Evolutionary conservation across 495 filamentous ascomycete species (phyloP).

Genomic region (Hyaloscypha bicolor): DNA sequence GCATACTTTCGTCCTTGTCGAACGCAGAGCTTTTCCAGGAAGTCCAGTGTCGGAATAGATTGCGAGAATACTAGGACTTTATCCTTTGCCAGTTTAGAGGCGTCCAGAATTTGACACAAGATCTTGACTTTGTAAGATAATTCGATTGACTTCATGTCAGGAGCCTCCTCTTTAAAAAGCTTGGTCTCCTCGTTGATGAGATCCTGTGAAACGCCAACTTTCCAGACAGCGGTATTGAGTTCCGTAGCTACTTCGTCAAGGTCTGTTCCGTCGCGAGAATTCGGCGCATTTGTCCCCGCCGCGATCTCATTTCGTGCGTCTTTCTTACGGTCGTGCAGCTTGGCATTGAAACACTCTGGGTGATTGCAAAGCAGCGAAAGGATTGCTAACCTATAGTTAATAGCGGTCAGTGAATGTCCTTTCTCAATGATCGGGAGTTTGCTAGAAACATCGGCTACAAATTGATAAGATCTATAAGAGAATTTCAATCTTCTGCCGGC

Average conservation of each 20-base stretch:
- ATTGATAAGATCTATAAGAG: too few relatives aligned
- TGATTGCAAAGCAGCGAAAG: slow-evolving; percentile 76
- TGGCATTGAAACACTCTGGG: slow-evolving; percentile 63
- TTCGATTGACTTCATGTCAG: slow-evolving; percentile 35
- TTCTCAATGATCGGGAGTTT: too few relatives aligned
- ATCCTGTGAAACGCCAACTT: slow-evolving; percentile 26
- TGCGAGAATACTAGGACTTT: slow-evolving; percentile 83
- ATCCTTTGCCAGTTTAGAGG: slow-evolving; percentile 61
- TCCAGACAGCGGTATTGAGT: slow-evolving; percentile 39
- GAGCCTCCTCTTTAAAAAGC: slow-evolving; percentile 23
- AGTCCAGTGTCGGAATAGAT: slow-evolving; percentile 67
- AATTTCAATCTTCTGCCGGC: too few relatives aligned
- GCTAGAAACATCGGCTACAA: too few relatives aligned
- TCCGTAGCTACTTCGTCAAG: slow-evolving; percentile 37
- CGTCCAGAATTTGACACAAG: slow-evolving; percentile 64
- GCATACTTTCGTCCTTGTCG: slow-evolving; percentile 44
- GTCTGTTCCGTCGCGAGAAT: slow-evolving; percentile 25
- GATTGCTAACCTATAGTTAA: slow-evolving; percentile 41
- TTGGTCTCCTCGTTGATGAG: slow-evolving; percentile 23
- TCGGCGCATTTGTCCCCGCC: neutral
- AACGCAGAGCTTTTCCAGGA: slow-evolving; percentile 59
- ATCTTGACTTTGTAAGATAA: slow-evolving; percentile 68
- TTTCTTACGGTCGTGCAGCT: slow-evolving; percentile 42
- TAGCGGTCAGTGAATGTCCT: neutral
- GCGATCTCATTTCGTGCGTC: slow-evolving; percentile 32